These are phyloP conservation scores for Pleoardoris graminearum DNA, from an alignment of 2,329 filamentous ascomycete genomes.

Conservation along the genomic window DNA sequence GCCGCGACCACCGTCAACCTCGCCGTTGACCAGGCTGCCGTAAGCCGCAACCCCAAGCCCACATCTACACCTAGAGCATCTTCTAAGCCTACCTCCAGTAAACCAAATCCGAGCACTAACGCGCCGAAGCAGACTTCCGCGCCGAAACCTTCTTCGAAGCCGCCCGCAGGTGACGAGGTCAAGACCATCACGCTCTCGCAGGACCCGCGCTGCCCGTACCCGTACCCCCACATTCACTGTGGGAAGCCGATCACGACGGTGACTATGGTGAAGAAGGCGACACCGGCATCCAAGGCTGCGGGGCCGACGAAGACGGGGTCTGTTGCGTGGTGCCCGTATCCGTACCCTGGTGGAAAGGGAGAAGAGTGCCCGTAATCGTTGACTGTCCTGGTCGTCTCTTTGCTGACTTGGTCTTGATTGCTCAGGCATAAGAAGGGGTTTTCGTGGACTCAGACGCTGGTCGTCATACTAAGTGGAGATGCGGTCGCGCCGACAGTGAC, in stretches of 20 bases:
- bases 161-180: background rate
- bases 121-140: background rate
- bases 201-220: constrained; percentile 35
- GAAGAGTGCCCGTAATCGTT: background rate
- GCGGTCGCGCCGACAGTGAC: background rate
- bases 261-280: constrained; percentile 10
- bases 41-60: background rate
- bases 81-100: constrained; percentile 1
- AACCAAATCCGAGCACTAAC: background rate
- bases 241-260: constrained; percentile 20
- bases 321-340: constrained; percentile 21
- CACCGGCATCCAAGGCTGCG: background rate
- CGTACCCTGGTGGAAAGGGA: constrained; percentile 8
- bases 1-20: background rate
- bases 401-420: background rate
- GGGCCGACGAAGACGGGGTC: constrained; percentile 12
- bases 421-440: background rate
- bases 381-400: background rate
- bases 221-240: constrained; percentile 31
- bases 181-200: constrained; percentile 16
- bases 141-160: background rate
- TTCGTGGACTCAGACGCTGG: constrained; percentile 10
- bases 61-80: background rate
- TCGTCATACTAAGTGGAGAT: constrained; percentile 7
- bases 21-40: background rate